Evolutionary conservation across 495 filamentous ascomycete species (phyloP).

Genomic region (Lasiosphaeria ovina): DNA sequence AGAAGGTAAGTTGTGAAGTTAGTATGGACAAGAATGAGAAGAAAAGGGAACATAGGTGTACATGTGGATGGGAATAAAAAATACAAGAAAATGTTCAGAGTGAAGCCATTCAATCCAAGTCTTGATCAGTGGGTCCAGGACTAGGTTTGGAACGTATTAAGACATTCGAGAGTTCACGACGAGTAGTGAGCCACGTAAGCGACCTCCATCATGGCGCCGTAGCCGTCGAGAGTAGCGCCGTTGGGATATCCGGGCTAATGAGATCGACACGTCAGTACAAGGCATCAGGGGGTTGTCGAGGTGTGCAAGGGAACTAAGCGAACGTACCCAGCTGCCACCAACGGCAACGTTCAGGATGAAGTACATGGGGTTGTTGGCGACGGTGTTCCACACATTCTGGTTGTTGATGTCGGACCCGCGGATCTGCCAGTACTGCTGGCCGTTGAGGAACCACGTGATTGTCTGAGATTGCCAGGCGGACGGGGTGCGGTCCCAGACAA

Average conservation of each 20-base stretch:
- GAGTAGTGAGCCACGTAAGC: constrained; percentile 45
- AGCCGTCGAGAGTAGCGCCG: constrained; percentile 36
- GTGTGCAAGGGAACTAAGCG: too few species aligned
- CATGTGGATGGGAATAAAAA: too few species aligned
- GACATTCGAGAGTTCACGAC: not conserved
- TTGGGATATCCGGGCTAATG: constrained; percentile 42
- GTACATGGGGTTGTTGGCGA: constrained; percentile 39
- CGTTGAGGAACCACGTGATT: constrained; percentile 50
- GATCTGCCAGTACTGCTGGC: constrained; percentile 39
- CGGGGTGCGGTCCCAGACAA: constrained; percentile 43
- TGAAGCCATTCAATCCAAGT: too few species aligned
- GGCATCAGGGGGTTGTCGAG: too few species aligned
- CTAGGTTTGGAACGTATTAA: not conserved
- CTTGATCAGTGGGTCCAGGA: too few species aligned
- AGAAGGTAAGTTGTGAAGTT: too few species aligned
- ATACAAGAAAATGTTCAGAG: too few species aligned
- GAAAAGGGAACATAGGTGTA: too few species aligned
- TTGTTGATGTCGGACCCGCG: constrained; percentile 37
- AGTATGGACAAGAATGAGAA: too few species aligned
- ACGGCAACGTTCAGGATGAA: constrained; percentile 54
- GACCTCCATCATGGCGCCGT: constrained; percentile 47
- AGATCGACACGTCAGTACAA: constrained; percentile 7
- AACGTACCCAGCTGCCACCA: constrained; percentile 48
- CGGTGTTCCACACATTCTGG: constrained; percentile 36
- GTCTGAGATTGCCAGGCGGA: constrained; percentile 41